Base-by-base conservation (phyloP, 2,329 filamentous ascomycete species). In the Colletotrichum coccodes region DNA sequence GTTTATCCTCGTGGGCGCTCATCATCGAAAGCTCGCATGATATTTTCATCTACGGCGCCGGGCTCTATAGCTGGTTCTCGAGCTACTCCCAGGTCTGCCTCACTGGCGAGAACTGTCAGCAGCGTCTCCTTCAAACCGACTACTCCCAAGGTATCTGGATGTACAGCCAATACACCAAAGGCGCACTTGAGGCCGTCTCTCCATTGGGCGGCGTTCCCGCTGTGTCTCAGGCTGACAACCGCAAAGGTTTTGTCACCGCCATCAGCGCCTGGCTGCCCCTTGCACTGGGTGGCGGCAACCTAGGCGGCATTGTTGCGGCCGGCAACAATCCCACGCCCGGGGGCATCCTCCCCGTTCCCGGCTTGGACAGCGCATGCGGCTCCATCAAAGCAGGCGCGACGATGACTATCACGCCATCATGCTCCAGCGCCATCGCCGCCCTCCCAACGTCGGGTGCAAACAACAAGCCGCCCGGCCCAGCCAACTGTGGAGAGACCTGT, bases 61-160 rank as follows among this genome's bases (percentile, higher is more conserved):
- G 77, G 3, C 46, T 78, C 16, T 78, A 78, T 64, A 74, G 71
- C 0, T 78, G 72, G 70, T 78, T 76, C 65, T 40, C 66, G 0
- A 32, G 60, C 32, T 77, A 78, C 60, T 49, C 69, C 14, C 75
- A 78, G 56, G 64, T 42, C 8, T 78, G 76, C 61, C 46, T 76
- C 28, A 64, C 72, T 18, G 60, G 58, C 2, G 52, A 75, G 18
- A 40, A 70, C 53, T 78, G 76, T 50, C 76, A 78, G 28, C 23
- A 65, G 9, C 69, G 60, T 40, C 21, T 64, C 34, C 57, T 76
- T 16, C 57, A 75, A 4, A 47, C 64, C 0, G 64, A 74, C 38
- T 47, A 74, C 58, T 73, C 64, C n/a, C 65, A 46, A 4, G 70
- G 73, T 26, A n/a, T 76, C 6, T 75, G 71, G 73, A 56, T 76